Evolutionary conservation across 371 early-diverging fungal species (phyloP).

Genomic region (Syncephalastrum contaminatum): DNA sequence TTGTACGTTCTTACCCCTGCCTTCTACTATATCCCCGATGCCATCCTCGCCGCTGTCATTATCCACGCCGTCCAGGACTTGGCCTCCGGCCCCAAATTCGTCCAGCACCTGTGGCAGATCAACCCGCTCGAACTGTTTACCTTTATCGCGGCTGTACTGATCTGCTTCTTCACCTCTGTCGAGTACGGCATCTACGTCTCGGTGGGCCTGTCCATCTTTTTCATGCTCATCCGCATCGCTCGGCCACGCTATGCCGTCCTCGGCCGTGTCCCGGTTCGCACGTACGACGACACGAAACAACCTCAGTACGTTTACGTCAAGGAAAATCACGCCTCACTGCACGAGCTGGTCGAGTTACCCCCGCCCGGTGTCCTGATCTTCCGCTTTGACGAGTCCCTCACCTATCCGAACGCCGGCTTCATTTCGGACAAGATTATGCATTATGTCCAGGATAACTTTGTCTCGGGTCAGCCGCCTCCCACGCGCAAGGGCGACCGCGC

Average conservation of each 20-base stretch:
- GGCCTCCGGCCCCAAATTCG: slow-evolving; percentile 38
- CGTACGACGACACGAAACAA: slow-evolving; percentile 15
- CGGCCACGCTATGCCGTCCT: slow-evolving; percentile 56
- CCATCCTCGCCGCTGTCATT: slow-evolving; percentile 78
- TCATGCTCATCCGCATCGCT: slow-evolving; percentile 71
- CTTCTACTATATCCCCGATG: slow-evolving; percentile 83
- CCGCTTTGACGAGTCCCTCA: slow-evolving; percentile 59
- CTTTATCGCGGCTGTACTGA: slow-evolving; percentile 50
- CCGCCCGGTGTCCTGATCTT: slow-evolving; percentile 63
- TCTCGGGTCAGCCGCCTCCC: slow-evolving; percentile 18
- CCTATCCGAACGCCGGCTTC: slow-evolving; percentile 66
- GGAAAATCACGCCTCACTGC: slow-evolving; percentile 34
- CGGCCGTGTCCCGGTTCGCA: slow-evolving; percentile 31
- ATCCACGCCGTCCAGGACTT: slow-evolving; percentile 70
- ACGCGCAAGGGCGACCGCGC: slow-evolving; percentile 38
- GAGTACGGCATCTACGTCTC: slow-evolving; percentile 70
- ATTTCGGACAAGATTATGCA: slow-evolving; percentile 43
- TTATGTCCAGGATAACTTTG: slow-evolving; percentile 25
- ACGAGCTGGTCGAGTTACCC: slow-evolving; percentile 28
- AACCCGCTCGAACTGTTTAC: slow-evolving; percentile 51
- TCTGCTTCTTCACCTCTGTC: slow-evolving; percentile 65
- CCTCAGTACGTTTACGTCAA: slow-evolving; percentile 40
- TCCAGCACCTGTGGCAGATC: slow-evolving; percentile 34
- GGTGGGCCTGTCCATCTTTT: slow-evolving; percentile 59
- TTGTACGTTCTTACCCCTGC: slow-evolving; percentile 78